Percentiles rank a stretch among this genome's conserved stretches.
These are phyloP conservation scores for Cadophora sp. DNA, from an alignment of 2,329 filamentous ascomycete genomes.

Conservation along the genomic window DNA sequence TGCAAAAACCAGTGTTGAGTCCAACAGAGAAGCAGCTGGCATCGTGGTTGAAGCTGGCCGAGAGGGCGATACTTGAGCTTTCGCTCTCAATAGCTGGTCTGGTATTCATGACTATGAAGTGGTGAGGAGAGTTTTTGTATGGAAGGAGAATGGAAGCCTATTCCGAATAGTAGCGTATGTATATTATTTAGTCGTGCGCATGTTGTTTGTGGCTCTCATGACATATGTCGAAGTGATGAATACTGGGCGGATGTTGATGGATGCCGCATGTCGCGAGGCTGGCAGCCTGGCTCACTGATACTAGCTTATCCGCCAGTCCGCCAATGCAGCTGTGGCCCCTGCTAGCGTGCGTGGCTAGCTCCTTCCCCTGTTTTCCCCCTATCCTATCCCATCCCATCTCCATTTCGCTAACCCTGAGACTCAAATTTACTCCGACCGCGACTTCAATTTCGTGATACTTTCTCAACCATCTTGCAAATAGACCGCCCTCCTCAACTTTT, in stretches of 20 bases:
- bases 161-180: background rate
- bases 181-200: background rate
- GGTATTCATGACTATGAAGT: constrained; percentile 74
- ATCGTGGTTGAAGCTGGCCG: constrained; percentile 85
- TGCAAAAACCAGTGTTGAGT: constrained; percentile 83
- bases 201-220: constrained; percentile 7
- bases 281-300: background rate
- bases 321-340: background rate
- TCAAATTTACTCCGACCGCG: constrained; percentile 28
- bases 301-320: background rate
- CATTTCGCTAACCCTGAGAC: constrained; percentile 14
- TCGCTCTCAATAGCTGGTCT: constrained; percentile 78
- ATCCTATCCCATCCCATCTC: background rate
- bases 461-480: background rate
- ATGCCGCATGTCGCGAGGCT: constrained; percentile 2
- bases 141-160: background rate
- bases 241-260: background rate
- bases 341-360: background rate
- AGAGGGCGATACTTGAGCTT: constrained; percentile 77
- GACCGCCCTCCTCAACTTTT: constrained; percentile 22
- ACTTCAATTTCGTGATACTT: background rate
- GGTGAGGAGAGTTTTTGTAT: background rate
- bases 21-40: constrained; percentile 87
- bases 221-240: background rate
- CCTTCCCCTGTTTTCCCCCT: constrained; percentile 8